Evolutionary conservation across 2,329 filamentous ascomycete species (phyloP).

Genomic region (Botrytis fragariae): DNA sequence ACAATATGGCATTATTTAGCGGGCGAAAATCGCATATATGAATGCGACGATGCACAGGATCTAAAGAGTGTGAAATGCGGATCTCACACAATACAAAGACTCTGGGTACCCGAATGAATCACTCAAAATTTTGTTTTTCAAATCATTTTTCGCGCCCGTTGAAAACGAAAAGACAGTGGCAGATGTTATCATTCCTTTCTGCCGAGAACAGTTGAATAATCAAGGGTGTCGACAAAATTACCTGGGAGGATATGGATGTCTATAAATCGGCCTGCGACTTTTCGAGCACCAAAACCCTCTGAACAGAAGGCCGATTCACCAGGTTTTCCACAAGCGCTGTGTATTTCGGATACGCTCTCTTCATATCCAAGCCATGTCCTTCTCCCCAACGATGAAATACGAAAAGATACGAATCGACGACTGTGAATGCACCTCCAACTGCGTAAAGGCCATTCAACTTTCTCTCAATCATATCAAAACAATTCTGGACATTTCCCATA

Average conservation of each 20-base stretch:
- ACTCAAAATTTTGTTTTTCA: not conserved
- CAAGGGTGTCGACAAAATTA: not conserved
- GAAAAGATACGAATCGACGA: conserved; percentile 40
- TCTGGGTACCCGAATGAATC: no score
- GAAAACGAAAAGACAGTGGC: not conserved
- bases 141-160: not conserved
- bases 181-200: not conserved
- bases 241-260: not conserved
- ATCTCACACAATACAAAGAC: not conserved
- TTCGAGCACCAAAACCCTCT: not conserved
- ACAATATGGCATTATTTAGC: not conserved
- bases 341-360: conserved; percentile 27
- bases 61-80: not conserved
- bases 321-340: conserved; percentile 25
- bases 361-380: conserved; percentile 28
- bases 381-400: conserved; percentile 39
- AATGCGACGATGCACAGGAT: not conserved
- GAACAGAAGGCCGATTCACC: conserved; percentile 5
- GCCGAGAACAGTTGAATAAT: not conserved
- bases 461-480: conserved; percentile 33
- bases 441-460: conserved; percentile 32
- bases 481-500: conserved; percentile 29
- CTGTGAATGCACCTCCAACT: conserved; percentile 38
- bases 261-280: not conserved
- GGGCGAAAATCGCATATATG: not conserved